phyloP scores from a whole-genome alignment of 1,284 basidiomycete species.

The Leucoagaricus sp. region DNA sequence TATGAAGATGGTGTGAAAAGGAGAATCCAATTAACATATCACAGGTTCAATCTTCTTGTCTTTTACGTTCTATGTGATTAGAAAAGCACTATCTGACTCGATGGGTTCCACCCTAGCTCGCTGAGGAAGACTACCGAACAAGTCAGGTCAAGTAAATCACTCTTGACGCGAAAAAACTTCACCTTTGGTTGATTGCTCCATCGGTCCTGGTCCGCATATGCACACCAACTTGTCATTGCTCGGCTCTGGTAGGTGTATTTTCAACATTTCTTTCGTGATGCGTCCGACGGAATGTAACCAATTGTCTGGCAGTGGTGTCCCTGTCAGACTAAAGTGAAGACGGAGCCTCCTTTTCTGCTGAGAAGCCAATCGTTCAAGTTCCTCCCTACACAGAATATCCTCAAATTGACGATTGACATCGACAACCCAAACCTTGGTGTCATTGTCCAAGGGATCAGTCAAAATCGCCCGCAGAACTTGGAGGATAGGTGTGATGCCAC shows the following conservation, averaged over 20 bases:
- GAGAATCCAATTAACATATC: no score
- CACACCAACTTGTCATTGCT: slow-evolving; percentile 44
- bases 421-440: slow-evolving; percentile 51
- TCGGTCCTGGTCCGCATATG: slow-evolving; percentile 56
- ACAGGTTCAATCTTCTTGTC: neutral
- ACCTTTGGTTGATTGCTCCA: slow-evolving; percentile 31
- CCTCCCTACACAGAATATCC: slow-evolving; percentile 55
- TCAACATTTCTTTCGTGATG: slow-evolving; percentile 42
- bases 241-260: slow-evolving; percentile 41
- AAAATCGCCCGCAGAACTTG: slow-evolving; percentile 55
- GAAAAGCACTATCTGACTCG: slow-evolving; percentile 6
- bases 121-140: neutral
- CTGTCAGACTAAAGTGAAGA: slow-evolving; percentile 49
- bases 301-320: slow-evolving; percentile 29
- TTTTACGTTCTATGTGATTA: neutral
- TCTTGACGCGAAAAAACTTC: neutral
- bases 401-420: slow-evolving; percentile 52
- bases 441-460: slow-evolving; percentile 36
- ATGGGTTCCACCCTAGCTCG: slow-evolving; percentile 1
- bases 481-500: slow-evolving; percentile 63
- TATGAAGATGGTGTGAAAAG: no score
- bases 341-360: slow-evolving; percentile 39
- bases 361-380: slow-evolving; percentile 47
- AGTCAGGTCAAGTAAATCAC: neutral
- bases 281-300: slow-evolving; percentile 50